These are phyloP conservation scores for Tuber calosporum DNA, from an alignment of 495 filamentous ascomycete species.

Conservation along the genomic window DNA sequence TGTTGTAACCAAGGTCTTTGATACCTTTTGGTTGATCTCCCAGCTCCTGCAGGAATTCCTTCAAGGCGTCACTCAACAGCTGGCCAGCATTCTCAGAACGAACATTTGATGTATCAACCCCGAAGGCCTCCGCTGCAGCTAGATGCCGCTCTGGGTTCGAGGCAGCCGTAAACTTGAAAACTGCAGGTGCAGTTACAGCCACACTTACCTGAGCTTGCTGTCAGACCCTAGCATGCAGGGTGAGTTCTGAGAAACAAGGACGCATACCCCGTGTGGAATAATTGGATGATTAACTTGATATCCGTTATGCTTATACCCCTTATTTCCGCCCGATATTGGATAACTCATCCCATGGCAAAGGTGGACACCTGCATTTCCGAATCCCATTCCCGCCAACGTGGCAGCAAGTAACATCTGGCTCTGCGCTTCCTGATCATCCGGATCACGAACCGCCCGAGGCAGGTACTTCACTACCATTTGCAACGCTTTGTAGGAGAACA, in stretches of 20 bases:
- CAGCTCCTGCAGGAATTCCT: conserved; percentile 67
- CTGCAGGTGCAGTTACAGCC: conserved; percentile 86
- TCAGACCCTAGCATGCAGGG: neutral
- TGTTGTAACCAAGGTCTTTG: conserved; percentile 71
- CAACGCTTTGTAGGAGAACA: conserved; percentile 82
- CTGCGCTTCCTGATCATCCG: conserved; percentile 85
- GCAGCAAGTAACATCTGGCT: conserved; percentile 90
- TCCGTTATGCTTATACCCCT: conserved; percentile 75
- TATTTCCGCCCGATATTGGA: conserved; percentile 88
- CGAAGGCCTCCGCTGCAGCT: conserved; percentile 80
- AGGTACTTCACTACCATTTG: conserved; percentile 79
- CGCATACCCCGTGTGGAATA: conserved; percentile 71
- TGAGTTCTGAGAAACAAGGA: neutral
- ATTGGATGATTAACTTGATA: conserved; percentile 68
- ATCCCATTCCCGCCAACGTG: conserved; percentile 88
- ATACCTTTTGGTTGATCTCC: conserved; percentile 87
- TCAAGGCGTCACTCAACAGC: conserved; percentile 72
- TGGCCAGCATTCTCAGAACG: conserved; percentile 82
- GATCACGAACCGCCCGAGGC: conserved; percentile 73
- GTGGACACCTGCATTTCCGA: conserved; percentile 95
- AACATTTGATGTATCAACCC: conserved; percentile 76
- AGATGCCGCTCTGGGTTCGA: conserved; percentile 89
- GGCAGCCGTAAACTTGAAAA: conserved; percentile 85
- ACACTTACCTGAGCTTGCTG: conserved; percentile 58
- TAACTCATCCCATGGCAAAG: conserved; percentile 97